Base-by-base conservation (phyloP, 1,284 basidiomycete species). In the Cystobasidium sp. region DNA sequence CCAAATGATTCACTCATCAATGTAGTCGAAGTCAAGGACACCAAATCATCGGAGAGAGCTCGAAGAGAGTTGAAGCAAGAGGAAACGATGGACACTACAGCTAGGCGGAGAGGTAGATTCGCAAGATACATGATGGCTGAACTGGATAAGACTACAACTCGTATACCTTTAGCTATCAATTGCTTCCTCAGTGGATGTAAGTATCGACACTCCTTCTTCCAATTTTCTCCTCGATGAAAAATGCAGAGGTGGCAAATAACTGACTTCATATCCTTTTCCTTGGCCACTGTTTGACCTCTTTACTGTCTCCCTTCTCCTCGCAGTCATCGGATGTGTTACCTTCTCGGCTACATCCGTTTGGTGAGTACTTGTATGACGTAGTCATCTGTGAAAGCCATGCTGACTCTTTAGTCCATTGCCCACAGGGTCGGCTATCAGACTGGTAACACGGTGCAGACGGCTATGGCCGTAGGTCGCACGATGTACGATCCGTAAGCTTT, bases 161-260 rank as follows among this genome's bases (percentile, higher is more conserved):
- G 63, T 1, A 49, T 73, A 44, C 70, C 70, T 10, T 22, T 73
- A 31, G 62, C 70, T 2, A 58, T 73, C 53, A 53, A 47, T 39
- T 73, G 62, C 70, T 73, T 73, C 63, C 12, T 73, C 51, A 73
- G 63, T 55, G 70, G 70, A 22, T 73, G 69, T 71, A 47, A 49
- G 69, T n/a, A 55, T 16, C 3, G 20, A 8, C 24, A 22, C 8
- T 10, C 37, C 37, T 20, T 20, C 6, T 3, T 47, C 9, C 10
- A 56, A 10, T 7, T 12, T 7, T 14, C 62, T 49, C 4, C 6
- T 20, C 14, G 20, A 16, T 51, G 16, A 3, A 51, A 51, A 51
- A n/a, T n/a, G n/a, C 47, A 51, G 7, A 47, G 41, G 39, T 67
- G 65, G 53, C 41, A 18, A 37, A 31, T 53, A 24, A 24, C 31